phyloP scores from a whole-genome alignment of 2,329 filamentous ascomycete genomes.

The Penicillium sp. region DNA sequence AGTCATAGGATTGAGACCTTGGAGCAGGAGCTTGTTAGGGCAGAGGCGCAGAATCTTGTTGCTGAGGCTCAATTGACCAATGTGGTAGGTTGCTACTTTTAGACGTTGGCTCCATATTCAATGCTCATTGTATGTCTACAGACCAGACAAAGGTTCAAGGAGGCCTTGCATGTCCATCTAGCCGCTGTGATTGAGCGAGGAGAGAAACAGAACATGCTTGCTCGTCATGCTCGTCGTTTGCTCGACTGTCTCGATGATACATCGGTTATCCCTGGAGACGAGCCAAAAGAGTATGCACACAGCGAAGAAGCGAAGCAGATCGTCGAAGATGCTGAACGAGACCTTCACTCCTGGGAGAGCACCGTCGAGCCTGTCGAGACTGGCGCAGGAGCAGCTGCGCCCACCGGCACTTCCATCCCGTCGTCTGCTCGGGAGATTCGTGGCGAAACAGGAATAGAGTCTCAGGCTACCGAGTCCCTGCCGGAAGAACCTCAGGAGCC shows the following conservation, averaged over 20 bases:
- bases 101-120: no score
- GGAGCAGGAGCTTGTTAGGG: conserved; percentile 94
- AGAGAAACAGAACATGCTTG: conserved; percentile 95
- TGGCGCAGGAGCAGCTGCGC: conserved; percentile 53
- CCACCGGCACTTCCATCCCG: conserved; percentile 46
- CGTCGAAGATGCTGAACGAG: conserved; percentile 89
- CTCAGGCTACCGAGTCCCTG: conserved; percentile 1
- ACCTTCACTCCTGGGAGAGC: conserved; percentile 76
- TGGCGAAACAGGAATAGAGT: conserved; percentile 8
- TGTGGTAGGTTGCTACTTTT: conserved; percentile 64
- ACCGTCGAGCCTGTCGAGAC: conserved; percentile 60
- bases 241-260: conserved; percentile 86
- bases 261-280: conserved; percentile 85
- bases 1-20: conserved; percentile 80
- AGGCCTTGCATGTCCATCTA: conserved; percentile 88
- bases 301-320: conserved; percentile 76
- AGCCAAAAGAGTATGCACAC: conserved; percentile 70
- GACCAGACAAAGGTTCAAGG: conserved; percentile 95
- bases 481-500: not conserved
- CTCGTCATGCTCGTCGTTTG: conserved; percentile 85
- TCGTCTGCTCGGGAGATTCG: conserved; percentile 12
- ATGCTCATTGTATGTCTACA: not conserved
- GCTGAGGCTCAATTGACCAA: conserved; percentile 97
- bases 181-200: conserved; percentile 91
- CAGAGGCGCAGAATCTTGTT: conserved; percentile 93